Percentiles rank a stretch among this genome's conserved stretches.
Evolutionary conservation across 257 asterid species (phyloP).

Genomic region (Phtheirospermum japonicum): DNA sequence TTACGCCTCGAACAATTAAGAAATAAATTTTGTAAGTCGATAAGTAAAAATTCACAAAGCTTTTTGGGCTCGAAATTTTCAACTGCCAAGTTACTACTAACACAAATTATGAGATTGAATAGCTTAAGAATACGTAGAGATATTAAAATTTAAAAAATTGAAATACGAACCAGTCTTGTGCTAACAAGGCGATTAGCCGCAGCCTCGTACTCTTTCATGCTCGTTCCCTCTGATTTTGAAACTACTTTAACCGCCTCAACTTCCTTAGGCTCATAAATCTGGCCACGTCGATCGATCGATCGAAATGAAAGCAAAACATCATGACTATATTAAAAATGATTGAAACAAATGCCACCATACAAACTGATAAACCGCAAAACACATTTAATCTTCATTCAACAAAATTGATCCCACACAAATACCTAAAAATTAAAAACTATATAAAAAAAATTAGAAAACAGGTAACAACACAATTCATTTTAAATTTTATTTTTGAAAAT

Average conservation of each 20-base stretch:
- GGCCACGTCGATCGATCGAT: constrained; percentile 26
- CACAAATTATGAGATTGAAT: background rate
- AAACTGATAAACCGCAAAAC: too few relatives aligned
- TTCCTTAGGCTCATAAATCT: constrained; percentile 87
- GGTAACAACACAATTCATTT: too few relatives aligned
- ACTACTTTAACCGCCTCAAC: constrained; percentile 76
- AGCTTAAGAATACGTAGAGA: too few relatives aligned
- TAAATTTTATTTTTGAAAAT: too few relatives aligned
- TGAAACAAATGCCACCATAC: background rate
- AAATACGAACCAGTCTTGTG: constrained; percentile 59
- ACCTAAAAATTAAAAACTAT: background rate
- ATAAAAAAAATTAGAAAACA: too few relatives aligned
- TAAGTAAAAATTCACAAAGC: background rate
- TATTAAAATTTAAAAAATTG: constrained; percentile 14
- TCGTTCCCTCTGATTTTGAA: constrained; percentile 54
- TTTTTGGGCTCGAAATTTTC: background rate
- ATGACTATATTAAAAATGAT: constrained; percentile 3
- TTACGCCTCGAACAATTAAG: background rate
- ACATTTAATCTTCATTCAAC: too few relatives aligned
- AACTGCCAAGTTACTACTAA: background rate
- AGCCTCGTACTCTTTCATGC: constrained; percentile 66
- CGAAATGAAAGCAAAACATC: constrained; percentile 23
- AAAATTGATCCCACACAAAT: background rate
- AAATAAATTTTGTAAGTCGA: background rate
- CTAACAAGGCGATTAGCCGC: constrained; percentile 82